phyloP scores from a whole-genome alignment of 1,139 yeast genomes.

The Zygotorulaspora mrakii region DNA sequence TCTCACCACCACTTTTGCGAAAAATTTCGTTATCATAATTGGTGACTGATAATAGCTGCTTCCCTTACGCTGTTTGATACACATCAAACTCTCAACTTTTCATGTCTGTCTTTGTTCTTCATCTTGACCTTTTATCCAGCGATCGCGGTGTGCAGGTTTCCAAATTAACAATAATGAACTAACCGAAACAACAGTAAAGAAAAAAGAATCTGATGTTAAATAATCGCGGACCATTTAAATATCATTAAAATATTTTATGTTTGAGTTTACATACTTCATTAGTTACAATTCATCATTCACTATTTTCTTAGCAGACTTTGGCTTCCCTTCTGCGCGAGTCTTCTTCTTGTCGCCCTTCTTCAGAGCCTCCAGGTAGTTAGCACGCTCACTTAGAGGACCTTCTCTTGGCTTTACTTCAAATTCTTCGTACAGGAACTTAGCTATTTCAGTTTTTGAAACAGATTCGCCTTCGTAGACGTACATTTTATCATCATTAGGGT shows the following conservation, averaged over 20 bases:
- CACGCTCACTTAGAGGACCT: constrained; percentile 33
- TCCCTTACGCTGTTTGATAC: too few species aligned
- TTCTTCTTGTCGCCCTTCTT: constrained; percentile 17
- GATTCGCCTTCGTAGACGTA: constrained; percentile 18
- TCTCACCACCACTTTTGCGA: constrained; percentile 68
- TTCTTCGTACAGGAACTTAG: constrained; percentile 21
- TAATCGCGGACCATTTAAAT: neutral
- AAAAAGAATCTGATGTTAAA: too few species aligned
- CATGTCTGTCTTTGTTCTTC: too few species aligned
- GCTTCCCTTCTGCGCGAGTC: neutral
- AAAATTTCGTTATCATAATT: constrained; percentile 78
- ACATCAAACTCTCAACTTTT: too few species aligned
- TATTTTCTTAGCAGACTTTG: constrained; percentile 1
- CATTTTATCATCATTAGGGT: constrained; percentile 21
- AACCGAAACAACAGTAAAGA: too few species aligned
- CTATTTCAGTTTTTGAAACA: constrained; percentile 21
- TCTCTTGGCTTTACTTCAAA: constrained; percentile 25
- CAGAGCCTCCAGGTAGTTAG: constrained; percentile 19
- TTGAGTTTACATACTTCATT: too few species aligned
- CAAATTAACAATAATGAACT: too few species aligned
- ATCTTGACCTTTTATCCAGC: too few species aligned
- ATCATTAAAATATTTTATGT: too few species aligned
- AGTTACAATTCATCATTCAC: constrained; percentile 13
- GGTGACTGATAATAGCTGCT: too few species aligned
- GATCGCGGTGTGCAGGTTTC: constrained; percentile 3